Evolutionary conservation across 1,284 basidiomycete genomes (phyloP).

Genomic region (Sphaerobolus stellatus): DNA sequence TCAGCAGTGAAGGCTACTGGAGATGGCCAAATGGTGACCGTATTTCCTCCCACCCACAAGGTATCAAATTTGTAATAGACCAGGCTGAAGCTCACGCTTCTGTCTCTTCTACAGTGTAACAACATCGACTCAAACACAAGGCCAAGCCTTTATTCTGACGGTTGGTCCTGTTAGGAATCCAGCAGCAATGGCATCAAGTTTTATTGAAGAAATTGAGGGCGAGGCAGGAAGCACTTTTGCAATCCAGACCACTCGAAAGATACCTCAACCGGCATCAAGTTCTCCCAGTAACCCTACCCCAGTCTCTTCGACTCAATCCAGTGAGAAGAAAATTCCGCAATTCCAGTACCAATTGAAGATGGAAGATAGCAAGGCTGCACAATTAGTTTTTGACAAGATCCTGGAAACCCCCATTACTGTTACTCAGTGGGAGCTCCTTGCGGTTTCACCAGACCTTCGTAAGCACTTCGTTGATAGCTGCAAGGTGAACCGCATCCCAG

Average conservation of each 20-base stretch:
- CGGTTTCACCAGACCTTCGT: neutral
- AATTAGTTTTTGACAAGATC: too few species aligned
- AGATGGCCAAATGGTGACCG: neutral
- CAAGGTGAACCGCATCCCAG: neutral
- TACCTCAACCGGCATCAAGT: too few species aligned
- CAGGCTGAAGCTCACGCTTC: neutral
- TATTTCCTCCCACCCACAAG: neutral
- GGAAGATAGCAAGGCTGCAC: neutral
- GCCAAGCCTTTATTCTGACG: too few species aligned
- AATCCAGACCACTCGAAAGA: neutral
- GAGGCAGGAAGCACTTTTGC: too few species aligned
- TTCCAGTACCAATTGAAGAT: neutral
- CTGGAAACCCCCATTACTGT: neutral
- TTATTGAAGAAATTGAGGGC: neutral
- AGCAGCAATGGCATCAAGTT: neutral
- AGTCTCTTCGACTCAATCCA: neutral
- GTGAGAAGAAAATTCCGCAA: neutral
- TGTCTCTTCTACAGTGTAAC: too few species aligned
- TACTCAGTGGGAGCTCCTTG: neutral
- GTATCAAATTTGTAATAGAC: neutral
- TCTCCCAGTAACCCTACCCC: neutral
- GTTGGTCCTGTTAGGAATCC: neutral
- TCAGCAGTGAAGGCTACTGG: neutral
- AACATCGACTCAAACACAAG: too few species aligned
- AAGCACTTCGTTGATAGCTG: neutral